Percentiles rank a stretch among this genome's conserved stretches.
These are phyloP conservation scores for Phytophthora citrophthora DNA, from an alignment of 352 stramenopile species.

Conservation along the genomic window DNA sequence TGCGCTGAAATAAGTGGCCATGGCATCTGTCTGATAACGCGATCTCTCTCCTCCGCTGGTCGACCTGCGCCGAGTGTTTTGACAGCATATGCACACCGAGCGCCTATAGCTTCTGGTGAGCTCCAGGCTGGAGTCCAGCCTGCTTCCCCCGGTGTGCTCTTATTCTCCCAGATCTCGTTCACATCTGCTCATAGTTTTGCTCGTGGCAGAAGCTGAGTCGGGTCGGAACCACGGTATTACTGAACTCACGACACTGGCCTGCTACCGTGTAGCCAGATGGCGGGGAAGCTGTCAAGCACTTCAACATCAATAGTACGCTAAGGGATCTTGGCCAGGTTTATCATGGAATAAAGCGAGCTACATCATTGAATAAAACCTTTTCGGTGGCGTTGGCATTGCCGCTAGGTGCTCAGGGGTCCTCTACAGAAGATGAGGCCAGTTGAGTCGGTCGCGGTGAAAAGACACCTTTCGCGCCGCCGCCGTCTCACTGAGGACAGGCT, in stretches of 20 bases:
- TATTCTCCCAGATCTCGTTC: conserved; percentile 10
- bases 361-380: background rate
- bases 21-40: conserved; percentile 13
- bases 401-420: background rate
- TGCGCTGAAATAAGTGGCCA: background rate
- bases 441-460: conserved; percentile 1
- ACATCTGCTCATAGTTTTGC: conserved; percentile 14
- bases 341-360: too few species aligned
- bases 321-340: background rate
- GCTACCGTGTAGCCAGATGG: conserved; percentile 21
- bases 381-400: background rate
- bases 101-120: too few species aligned
- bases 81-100: background rate
- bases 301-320: conserved; percentile 14
- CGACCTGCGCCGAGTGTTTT: conserved; percentile 2
- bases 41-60: conserved; percentile 22
- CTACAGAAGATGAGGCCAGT: conserved; percentile 18
- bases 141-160: background rate
- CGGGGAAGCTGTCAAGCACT: conserved; percentile 26
- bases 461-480: background rate
- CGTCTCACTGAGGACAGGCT: conserved; percentile 15
- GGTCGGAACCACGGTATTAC: conserved; percentile 10
- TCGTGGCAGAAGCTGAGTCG: conserved; percentile 19
- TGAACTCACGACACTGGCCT: conserved; percentile 3
- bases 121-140: background rate